Evolutionary conservation across 2,329 filamentous ascomycete genomes (phyloP).

Genomic region (Penicillium sclerotigenum): DNA sequence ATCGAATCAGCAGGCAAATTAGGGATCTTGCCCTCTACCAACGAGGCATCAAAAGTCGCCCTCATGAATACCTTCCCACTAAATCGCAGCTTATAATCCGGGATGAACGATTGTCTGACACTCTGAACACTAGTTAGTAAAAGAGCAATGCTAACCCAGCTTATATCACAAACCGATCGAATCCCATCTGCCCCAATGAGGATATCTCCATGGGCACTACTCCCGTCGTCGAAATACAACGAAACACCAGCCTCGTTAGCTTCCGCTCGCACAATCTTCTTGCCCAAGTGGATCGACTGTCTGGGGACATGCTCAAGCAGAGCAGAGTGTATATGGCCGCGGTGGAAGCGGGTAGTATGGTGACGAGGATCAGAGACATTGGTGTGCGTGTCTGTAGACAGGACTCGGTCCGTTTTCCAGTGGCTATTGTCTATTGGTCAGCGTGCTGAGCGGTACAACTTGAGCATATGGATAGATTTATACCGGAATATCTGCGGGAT

Average conservation of each 20-base stretch:
- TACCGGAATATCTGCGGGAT: constrained; percentile 49
- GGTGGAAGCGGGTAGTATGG: constrained; percentile 47
- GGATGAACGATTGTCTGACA: constrained; percentile 43
- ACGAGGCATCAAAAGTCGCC: constrained; percentile 45
- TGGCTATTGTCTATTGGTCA: constrained; percentile 28
- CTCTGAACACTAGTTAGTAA: constrained; percentile 14
- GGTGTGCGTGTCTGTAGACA: constrained; percentile 40
- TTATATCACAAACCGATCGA: constrained; percentile 44
- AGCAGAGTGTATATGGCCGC: constrained; percentile 51
- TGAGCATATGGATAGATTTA: not conserved
- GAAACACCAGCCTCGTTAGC: constrained; percentile 31
- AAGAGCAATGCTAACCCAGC: not conserved
- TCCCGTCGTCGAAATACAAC: constrained; percentile 51
- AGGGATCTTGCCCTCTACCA: constrained; percentile 39
- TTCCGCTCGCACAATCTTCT: constrained; percentile 40
- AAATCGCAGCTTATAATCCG: constrained; percentile 40
- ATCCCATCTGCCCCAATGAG: constrained; percentile 55
- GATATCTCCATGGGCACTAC: constrained; percentile 44
- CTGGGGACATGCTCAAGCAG: constrained; percentile 47
- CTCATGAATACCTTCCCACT: constrained; percentile 48
- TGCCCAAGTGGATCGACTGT: constrained; percentile 44
- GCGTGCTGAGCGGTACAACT: not conserved
- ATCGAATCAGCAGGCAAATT: constrained; percentile 44
- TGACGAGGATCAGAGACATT: constrained; percentile 37
- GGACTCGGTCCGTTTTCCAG: constrained; percentile 45